Evolutionary conservation across 2,329 filamentous ascomycete species (phyloP), one percentile per base, ranked within the genome.

Genomic region (Rachicladosporium sp.): DNA sequence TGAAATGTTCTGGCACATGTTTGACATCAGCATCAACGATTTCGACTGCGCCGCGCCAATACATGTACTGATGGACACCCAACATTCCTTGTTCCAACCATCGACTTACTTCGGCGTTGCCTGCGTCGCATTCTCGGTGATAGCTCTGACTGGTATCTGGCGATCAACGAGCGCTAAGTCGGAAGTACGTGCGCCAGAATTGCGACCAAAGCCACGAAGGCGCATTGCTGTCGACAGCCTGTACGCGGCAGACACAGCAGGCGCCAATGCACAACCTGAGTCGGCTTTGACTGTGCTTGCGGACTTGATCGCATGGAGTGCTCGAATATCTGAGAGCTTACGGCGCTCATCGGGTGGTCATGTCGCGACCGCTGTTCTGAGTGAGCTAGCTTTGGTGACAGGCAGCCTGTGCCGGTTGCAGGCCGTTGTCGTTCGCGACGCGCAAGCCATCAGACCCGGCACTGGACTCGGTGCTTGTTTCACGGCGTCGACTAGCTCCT

Each of bases 61-160:
- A 27, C 23, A 27, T 27, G 23, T 27, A 27, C 23, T 27, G 7
- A 41, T 41, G 39, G 39, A 41, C 33, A 29, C 35, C 13, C 39
- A 41, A 27, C 39, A 41, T 34, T 41, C 39, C 39, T 33, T 48
- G 43, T 40, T 52, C 36, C 43, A 44, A 29, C 50, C 51, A 15
- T 45, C 46, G 9, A 51, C 46, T 27, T 52, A 41, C 37, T 53
- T 52, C 40, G 45, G 44, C 6, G 38, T 53, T 10, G 50, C 51
- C 4, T 54, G 51, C 31, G 43, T 49, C 12, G 46, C 49, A 8
- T 50, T 54, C 34, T 52, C 51, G 5, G 34, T 50, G 11, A 38
- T 54, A 2, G 50, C 50, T 4, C 39, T 52, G 4, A 45, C 50
- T 7, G 45, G 46, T 6, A 37, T 48, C 10, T 49, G 49, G 49